Percentiles rank a stretch among this genome's conserved stretches.
Evolutionary conservation across 2,329 filamentous ascomycete species (phyloP).

Genomic region (Dothideomycetes sp.): DNA sequence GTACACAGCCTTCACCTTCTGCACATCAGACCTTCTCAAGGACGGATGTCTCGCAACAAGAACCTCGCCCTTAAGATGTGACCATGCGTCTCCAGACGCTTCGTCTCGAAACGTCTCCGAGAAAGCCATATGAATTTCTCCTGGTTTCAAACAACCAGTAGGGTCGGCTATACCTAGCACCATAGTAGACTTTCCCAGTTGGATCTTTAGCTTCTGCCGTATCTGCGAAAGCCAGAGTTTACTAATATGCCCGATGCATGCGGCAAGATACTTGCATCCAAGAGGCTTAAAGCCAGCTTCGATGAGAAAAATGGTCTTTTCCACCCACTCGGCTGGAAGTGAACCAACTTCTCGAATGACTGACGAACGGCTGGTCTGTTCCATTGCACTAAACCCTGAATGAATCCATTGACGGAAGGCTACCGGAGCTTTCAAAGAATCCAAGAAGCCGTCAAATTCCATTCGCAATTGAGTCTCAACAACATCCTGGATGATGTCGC

Average conservation of each 20-base stretch:
- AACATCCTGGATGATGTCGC: conserved; percentile 38
- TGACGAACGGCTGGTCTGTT: conserved; percentile 25
- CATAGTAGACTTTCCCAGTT: conserved; percentile 43
- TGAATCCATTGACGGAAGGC: conserved; percentile 48
- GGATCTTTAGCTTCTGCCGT: conserved; percentile 14
- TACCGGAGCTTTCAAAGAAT: conserved; percentile 42
- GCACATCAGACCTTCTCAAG: conserved; percentile 62
- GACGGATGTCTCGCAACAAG: conserved; percentile 63
- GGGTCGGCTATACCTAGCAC: conserved; percentile 63
- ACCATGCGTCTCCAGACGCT: conserved; percentile 44
- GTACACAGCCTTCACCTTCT: conserved; percentile 46
- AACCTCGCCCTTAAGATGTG: conserved; percentile 49
- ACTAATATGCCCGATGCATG: conserved; percentile 39
- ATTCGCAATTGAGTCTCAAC: conserved; percentile 42
- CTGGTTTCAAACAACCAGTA: conserved; percentile 47
- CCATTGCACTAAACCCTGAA: conserved; percentile 34
- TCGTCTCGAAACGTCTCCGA: conserved; percentile 50
- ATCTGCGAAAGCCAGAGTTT: conserved; percentile 46
- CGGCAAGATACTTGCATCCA: conserved; percentile 17
- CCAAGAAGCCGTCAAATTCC: conserved; percentile 45
- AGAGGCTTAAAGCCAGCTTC: conserved; percentile 30
- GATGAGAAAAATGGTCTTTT: conserved; percentile 47
- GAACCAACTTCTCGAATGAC: conserved; percentile 38
- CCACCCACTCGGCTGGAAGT: conserved; percentile 42
- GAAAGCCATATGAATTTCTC: conserved; percentile 60